Conservation (phyloP, 352 stramenopile species). For the Phytophthora pluvialis region DNA sequence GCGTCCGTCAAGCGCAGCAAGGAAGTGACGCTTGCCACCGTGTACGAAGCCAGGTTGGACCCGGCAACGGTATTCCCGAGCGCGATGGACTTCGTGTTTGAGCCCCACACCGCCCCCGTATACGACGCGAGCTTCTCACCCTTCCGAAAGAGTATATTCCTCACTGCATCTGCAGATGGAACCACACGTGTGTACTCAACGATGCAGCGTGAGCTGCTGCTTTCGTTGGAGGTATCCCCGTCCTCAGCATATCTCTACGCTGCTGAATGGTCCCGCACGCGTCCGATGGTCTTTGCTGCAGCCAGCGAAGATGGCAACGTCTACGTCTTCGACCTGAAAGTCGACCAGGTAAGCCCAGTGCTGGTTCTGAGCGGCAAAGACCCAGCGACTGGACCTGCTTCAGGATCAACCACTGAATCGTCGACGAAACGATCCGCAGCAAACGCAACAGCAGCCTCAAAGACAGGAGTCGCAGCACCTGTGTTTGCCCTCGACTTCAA, state of each 20-base stretch:
- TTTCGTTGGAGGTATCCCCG: conserved; percentile 70
- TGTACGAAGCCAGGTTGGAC: conserved; percentile 83
- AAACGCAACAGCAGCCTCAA: conserved; percentile 15
- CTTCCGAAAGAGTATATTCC: conserved; percentile 84
- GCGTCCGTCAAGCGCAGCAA: conserved; percentile 67
- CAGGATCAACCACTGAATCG: conserved; percentile 11
- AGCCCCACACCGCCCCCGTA: conserved; percentile 74
- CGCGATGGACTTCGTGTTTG: conserved; percentile 81
- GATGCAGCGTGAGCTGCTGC: conserved; percentile 62
- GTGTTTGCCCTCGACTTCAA: conserved; percentile 85
- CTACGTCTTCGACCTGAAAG: conserved; percentile 81
- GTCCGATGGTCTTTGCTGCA: conserved; percentile 77
- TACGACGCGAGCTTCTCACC: conserved; percentile 84
- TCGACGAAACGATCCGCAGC: conserved; percentile 9
- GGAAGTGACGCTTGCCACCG: conserved; percentile 68
- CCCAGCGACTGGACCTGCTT: conserved; percentile 13
- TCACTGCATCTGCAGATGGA: conserved; percentile 81
- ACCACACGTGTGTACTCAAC: conserved; percentile 81
- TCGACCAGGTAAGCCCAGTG: conserved; percentile 51
- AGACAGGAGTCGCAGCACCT: conserved; percentile 27
- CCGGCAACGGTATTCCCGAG: conserved; percentile 61
- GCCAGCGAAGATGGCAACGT: conserved; percentile 74
- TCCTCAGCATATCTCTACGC: conserved; percentile 78
- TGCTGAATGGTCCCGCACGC: conserved; percentile 76
- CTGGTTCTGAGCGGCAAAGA: conserved; percentile 54